Base-by-base conservation (phyloP, 1,284 basidiomycete species). In the Moniliophthora roreri region DNA sequence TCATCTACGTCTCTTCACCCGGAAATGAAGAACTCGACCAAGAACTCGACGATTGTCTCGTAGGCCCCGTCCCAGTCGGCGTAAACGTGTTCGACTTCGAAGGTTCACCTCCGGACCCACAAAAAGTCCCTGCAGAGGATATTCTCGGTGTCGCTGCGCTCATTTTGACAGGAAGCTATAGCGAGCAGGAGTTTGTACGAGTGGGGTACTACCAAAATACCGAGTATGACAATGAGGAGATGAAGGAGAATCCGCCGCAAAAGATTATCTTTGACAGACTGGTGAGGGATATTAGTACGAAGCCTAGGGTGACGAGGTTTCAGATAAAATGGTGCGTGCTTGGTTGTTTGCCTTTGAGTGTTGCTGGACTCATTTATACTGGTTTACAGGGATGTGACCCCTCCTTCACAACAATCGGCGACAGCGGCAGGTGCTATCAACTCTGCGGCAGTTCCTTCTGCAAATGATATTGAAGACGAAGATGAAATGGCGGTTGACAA, bases 171-270 rank as follows among this genome's bases (percentile, higher is more conserved):
- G 89, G 91, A 49, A 84, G 91, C 50, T 91, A 96, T 71, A 84
- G 84, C 32, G 95, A 96, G 51, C 94, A 97, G 65, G 96, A 99
- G 70, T 99, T 99, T 70, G 96, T 99, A 36, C 85, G 96, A 38
- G 95, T 99, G 18, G 96, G 97, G 4, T 99, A 99, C 73, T 99
- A 99, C 70, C 97, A 99, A 71, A 97, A 98, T 69, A 98, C 95
- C 46, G 95, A 98, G 68, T 98, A 98, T 69, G 95, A 98, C 69
- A 90, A 90, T 60, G 91, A 95, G 58, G 92, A 93, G 72, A 85
- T 94, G 82, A 89, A 85, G 66, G 81, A 85, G 63, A 80, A 76
- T 15, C 87, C 87, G 13, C 91, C 90, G 9, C 63, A 73, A 34
- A 77, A 79, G 48, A 90, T 93, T 50, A 72, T 82, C 61, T 91